Percentiles rank a stretch among this genome's conserved stretches.
Evolutionary conservation across 225 moss, liverwort and hornwort genomes (phyloP).

Genomic region (Pleurozium schreberi): DNA sequence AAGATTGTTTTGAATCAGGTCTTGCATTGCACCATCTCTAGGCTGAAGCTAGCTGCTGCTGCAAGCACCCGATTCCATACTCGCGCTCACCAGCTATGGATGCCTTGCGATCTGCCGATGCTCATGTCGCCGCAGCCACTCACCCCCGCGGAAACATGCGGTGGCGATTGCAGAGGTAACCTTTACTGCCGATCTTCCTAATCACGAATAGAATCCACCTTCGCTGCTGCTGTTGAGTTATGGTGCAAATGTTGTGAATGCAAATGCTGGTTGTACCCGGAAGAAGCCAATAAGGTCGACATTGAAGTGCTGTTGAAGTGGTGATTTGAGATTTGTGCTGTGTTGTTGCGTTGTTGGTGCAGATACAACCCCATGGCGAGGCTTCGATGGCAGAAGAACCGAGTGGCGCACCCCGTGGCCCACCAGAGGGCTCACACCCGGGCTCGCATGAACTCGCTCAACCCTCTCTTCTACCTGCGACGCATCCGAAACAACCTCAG

Average conservation of each 20-base stretch:
- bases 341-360: background rate
- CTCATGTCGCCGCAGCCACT: slow-evolving; percentile 22
- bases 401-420: slow-evolving; percentile 1
- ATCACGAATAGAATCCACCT: background rate
- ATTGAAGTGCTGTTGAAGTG: background rate
- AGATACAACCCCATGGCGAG: slow-evolving; percentile 12
- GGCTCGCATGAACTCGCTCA: slow-evolving; percentile 10
- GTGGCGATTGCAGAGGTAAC: slow-evolving; percentile 25
- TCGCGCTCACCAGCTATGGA: background rate
- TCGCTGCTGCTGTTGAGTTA: background rate
- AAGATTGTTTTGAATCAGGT: background rate
- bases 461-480: slow-evolving; percentile 11
- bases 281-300: background rate
- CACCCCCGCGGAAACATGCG: slow-evolving; percentile 14
- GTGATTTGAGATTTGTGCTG: background rate
- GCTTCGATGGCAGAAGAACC: slow-evolving; percentile 10
- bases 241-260: fast-evolving
- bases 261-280: too few relatives aligned
- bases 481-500: slow-evolving; percentile 29
- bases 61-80: too few relatives aligned
- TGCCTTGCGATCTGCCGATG: slow-evolving; percentile 20
- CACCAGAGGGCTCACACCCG: background rate
- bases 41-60: background rate
- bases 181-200: fast-evolving
- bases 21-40: background rate